These are phyloP conservation scores for Smithsoniella earleae DNA, from an alignment of 163 green algal species.

Conservation along the genomic window DNA sequence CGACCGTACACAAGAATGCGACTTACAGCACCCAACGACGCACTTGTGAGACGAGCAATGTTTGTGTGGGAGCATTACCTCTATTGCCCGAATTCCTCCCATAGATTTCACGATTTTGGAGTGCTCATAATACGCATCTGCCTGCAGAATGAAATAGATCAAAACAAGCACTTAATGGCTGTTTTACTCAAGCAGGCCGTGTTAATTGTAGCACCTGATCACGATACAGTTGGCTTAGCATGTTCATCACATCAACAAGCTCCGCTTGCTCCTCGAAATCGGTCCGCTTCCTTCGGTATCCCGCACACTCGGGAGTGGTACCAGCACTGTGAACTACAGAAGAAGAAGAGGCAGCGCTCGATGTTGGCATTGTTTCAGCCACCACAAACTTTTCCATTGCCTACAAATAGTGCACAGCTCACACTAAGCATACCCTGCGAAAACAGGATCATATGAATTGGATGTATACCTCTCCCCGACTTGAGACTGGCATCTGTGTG, in stretches of 20 bases:
- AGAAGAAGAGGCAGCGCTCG: not conserved
- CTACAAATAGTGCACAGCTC: not conserved
- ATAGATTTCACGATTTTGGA: not conserved
- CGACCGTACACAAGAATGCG: too few species aligned
- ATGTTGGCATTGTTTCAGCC: not conserved
- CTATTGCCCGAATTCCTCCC: conserved; percentile 11
- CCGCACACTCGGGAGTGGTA: not conserved
- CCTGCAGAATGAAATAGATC: not conserved
- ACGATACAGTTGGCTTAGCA: conserved; percentile 25
- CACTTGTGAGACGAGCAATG: not conserved
- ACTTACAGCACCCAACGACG: not conserved
- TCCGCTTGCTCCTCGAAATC: conserved; percentile 19
- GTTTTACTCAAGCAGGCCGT: too few species aligned
- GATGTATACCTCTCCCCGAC: not conserved
- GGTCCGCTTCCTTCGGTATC: not conserved
- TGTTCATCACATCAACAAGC: conserved; percentile 10
- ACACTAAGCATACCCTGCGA: not conserved
- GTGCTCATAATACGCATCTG: conserved; percentile 19
- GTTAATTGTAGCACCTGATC: conserved; percentile 26
- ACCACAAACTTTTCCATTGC: not conserved
- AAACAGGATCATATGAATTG: not conserved
- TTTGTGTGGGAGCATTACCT: not conserved
- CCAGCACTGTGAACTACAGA: not conserved
- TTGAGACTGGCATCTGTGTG: not conserved
- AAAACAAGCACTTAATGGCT: not conserved